Base-by-base conservation (phyloP, 495 filamentous ascomycete genomes). In the Chaetomidium leptoderma region DNA sequence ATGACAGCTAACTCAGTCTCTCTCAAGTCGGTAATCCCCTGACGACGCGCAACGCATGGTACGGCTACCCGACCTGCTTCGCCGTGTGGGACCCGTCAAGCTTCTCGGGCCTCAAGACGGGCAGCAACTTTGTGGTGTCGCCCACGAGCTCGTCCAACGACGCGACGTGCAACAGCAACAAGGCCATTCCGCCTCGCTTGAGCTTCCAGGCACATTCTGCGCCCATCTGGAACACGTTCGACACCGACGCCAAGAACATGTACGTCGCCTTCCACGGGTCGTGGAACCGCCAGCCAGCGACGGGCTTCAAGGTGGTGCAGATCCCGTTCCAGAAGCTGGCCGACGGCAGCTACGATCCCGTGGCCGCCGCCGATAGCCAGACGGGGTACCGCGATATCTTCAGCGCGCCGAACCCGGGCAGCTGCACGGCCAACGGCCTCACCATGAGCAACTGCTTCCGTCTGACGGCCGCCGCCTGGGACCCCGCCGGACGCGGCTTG, bases 1-100 rank as follows among this genome's bases (percentile, higher is more conserved):
- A 2, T 2, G 9, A 14, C 1, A 39, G 8, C 46, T 48, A 16
- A 33, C 47, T 49, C 19, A 55, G 37, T 17, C 5, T 5, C n/a
- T 19, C 11, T 8, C 51, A 68, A n/a, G 68, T 74, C 21, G 72
- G 72, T 56, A 66, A 74, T 56, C 72, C 72, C 45, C 53, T 67
- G 26, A 71, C 63, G 37, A 40, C 44, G 9, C 63, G 66, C 35
- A 61, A 72, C 49, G 71, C 65, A 4, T 83, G 83, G 63, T 84
- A 79, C 67, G 85, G 86, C 16, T 89, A 89, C 65, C 86, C 86
- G n/a, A 74, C 73, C n/a, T 89, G 86, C 70, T 85, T 83, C 61
- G 67, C 85, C 2, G 80, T 81, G 14, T 88, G 85, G 84, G 73
- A 80, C 59, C 71, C 77, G 1, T 62, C 62, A 43, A 67, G 63